Conservation (phyloP, 2,329 filamentous ascomycete genomes). For the Arthrobotrys conoides region DNA sequence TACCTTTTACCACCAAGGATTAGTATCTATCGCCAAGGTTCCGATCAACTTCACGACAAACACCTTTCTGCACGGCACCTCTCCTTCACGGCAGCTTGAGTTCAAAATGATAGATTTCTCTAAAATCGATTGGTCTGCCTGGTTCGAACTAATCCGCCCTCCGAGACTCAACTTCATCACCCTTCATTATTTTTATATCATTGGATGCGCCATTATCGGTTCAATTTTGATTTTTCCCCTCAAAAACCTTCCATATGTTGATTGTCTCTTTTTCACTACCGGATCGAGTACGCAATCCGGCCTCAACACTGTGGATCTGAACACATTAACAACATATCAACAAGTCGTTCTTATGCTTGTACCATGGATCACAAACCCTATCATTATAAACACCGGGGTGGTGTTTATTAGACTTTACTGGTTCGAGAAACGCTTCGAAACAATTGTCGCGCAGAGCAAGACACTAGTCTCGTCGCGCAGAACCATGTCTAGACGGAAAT, state of each 20-base stretch:
- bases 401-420: conserved; percentile 95
- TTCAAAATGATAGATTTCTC: conserved; percentile 44
- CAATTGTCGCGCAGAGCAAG: conserved; percentile 69
- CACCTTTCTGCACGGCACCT: neutral
- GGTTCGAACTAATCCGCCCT: conserved; percentile 12
- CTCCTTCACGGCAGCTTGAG: neutral
- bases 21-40: neutral
- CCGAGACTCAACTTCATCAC: conserved; percentile 83
- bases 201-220: conserved; percentile 78
- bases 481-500: conserved; percentile 53
- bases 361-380: conserved; percentile 82
- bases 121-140: conserved; percentile 37
- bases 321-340: conserved; percentile 78
- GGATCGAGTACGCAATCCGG: conserved; percentile 93
- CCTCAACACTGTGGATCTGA: conserved; percentile 81
- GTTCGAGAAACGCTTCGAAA: conserved; percentile 96
- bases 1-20: too few relatives aligned
- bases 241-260: conserved; percentile 80
- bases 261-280: conserved; percentile 88
- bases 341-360: conserved; percentile 81
- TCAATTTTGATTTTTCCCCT: conserved; percentile 82
- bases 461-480: conserved; percentile 28
- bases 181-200: conserved; percentile 81
- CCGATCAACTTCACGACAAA: neutral
- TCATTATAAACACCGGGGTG: conserved; percentile 85